These are phyloP conservation scores for Microbotryomycetes sp. DNA, from an alignment of 1,284 basidiomycete species.

Conservation along the genomic window DNA sequence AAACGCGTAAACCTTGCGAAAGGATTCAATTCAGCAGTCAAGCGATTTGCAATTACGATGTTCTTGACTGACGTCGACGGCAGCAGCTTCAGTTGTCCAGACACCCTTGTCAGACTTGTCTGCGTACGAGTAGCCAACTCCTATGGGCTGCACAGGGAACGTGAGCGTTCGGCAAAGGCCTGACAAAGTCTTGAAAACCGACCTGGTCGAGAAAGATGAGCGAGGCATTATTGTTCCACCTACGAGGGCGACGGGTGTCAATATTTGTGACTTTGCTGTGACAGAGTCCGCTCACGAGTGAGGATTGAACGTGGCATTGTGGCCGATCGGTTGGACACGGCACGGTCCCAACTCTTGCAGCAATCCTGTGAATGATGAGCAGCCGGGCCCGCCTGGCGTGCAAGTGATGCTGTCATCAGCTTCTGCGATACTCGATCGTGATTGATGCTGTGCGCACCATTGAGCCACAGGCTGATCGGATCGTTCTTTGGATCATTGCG, in stretches of 20 bases:
- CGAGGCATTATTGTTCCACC: conserved; percentile 43
- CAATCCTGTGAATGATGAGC: conserved; percentile 45
- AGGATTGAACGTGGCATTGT: conserved; percentile 24
- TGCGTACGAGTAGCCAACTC: conserved; percentile 42
- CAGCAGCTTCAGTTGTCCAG: conserved; percentile 39
- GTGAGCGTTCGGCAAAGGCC: background rate
- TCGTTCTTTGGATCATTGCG: conserved; percentile 40
- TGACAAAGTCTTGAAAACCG: background rate
- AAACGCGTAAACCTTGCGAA: conserved; percentile 35
- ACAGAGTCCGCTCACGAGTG: conserved; percentile 27
- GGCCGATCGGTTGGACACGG: conserved; percentile 18
- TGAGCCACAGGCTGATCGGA: conserved; percentile 44
- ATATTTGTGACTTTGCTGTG: conserved; percentile 43
- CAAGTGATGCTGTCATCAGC: background rate
- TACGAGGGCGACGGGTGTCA: conserved; percentile 40
- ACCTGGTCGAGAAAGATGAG: conserved; percentile 37
- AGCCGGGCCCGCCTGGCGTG: conserved; percentile 38
- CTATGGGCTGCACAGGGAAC: conserved; percentile 31
- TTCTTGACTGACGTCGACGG: conserved; percentile 37
- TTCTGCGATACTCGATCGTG: background rate
- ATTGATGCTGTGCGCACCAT: conserved; percentile 26
- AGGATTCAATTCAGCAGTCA: too few species aligned
- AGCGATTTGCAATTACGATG: background rate
- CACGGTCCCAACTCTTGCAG: conserved; percentile 48
- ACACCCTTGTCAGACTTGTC: conserved; percentile 37